phyloP scores from a whole-genome alignment of 306 rosid species.

The Vicia sativa region DNA sequence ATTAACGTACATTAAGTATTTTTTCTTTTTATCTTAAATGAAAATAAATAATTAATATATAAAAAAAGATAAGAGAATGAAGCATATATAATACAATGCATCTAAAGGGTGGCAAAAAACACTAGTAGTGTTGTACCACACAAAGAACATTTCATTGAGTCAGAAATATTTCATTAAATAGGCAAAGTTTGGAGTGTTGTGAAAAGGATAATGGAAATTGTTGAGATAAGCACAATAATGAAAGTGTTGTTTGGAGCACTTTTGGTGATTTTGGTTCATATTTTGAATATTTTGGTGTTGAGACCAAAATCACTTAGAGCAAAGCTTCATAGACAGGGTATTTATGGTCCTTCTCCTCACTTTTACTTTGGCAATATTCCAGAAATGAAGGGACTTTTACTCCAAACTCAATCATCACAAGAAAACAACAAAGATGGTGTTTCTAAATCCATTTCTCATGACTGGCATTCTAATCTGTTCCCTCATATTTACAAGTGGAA shows the following conservation, averaged over 20 bases:
- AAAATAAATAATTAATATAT: no score
- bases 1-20: no score
- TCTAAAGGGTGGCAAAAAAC: no score
- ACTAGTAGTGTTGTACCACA: no score
- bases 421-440: background rate
- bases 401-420: background rate
- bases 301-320: slow-evolving; percentile 54
- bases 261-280: slow-evolving; percentile 25
- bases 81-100: no score
- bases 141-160: background rate
- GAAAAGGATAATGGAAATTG: background rate
- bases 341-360: slow-evolving; percentile 65
- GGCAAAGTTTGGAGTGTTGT: background rate
- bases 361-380: slow-evolving; percentile 60
- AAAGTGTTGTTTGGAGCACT: slow-evolving; percentile 43
- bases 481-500: slow-evolving; percentile 61
- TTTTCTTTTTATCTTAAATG: no score
- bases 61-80: no score
- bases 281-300: slow-evolving; percentile 37
- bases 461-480: slow-evolving; percentile 53
- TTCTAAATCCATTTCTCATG: slow-evolving; percentile 42
- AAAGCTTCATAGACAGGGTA: slow-evolving; percentile 67
- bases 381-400: slow-evolving; percentile 51
- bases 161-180: background rate
- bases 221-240: slow-evolving; percentile 5